Evolutionary conservation across 1,139 yeast genomes (phyloP), one percentile per base, ranked within the genome.

Genomic region (Suhomyces guaymorum): DNA sequence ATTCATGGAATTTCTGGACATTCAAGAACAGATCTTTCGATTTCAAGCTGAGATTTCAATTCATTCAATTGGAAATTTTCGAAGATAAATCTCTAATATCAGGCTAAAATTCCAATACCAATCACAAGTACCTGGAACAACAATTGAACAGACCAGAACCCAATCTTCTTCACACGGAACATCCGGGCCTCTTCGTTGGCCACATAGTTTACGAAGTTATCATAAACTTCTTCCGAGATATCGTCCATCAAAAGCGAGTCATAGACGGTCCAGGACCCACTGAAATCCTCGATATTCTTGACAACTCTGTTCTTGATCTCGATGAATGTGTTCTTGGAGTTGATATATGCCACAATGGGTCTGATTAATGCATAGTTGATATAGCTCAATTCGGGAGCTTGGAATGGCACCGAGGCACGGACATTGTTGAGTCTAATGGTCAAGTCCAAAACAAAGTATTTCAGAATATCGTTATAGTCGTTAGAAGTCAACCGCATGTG

Each of bases 251-350:
- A 67, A 38, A 84, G 70, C 22, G 95, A 84, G 56, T 92, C 98
- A 58, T 89, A 92, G 5, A 89, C 73, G 1, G 98, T 92, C 98
- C 98, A 92, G 4, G 96, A 79, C 0, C 98, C 98, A 50, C 86
- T 89, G 54, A 92, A 92, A 53, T 92, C 97, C 23, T 70, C 67
- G 18, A 88, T 63, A 33, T 78, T 75, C 55, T 92, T 92, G 29
- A 84, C 83, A n/a, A 92, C 79, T 5, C 90, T 76, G 53, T 96
- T 88, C 45, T 81, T 74, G 42, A 92, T 80, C 32, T 96, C 97
- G 44, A 92, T 90, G 49, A 83, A 85, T 0, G 97, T 88, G 52
- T 86, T 84, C 43, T 85, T 77, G 22, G 95, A 83, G 58, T 92
- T 92, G 55, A 92, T 90, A 59, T 90, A 92, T 0, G 94, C 97